Evolutionary conservation across 2,329 filamentous ascomycete genomes (phyloP).

Genomic region (Basipetospora chlamydospora): DNA sequence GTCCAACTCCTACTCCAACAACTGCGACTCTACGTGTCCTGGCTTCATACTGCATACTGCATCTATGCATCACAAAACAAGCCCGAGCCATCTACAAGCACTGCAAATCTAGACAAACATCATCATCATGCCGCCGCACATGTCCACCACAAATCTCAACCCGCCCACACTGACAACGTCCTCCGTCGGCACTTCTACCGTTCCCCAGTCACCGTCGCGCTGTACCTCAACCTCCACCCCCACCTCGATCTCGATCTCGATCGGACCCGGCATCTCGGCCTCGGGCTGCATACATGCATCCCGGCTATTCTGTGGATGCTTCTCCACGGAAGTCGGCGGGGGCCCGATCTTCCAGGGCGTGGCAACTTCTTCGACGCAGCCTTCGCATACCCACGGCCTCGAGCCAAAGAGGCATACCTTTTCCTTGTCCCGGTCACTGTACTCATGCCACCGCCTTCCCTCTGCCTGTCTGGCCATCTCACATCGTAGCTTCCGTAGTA

Average conservation of each 20-base stretch:
- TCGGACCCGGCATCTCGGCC: too few species aligned
- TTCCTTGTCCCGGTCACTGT: neutral
- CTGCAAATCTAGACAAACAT: slow-evolving; percentile 1
- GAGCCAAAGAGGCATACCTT: neutral
- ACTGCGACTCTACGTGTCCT: too few species aligned
- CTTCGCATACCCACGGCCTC: neutral
- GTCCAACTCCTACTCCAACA: too few species aligned
- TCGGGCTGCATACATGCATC: too few species aligned
- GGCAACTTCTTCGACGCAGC: too few species aligned
- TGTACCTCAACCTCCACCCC: neutral
- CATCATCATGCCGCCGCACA: neutral
- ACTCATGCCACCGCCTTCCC: too few species aligned
- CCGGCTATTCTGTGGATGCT: too few species aligned
- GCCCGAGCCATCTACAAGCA: too few species aligned
- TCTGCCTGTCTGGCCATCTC: neutral
- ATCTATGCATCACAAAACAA: too few species aligned
- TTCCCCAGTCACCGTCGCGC: neutral
- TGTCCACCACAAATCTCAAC: slow-evolving; percentile 1
- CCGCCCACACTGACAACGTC: neutral
- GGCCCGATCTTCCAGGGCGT: too few species aligned
- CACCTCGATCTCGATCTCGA: neutral
- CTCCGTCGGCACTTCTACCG: neutral
- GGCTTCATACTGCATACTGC: neutral
- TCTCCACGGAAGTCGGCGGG: too few species aligned
- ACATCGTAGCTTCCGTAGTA: neutral